These are phyloP conservation scores for Boeremia lycopersici DNA, from an alignment of 2,329 filamentous ascomycete species.

Conservation along the genomic window DNA sequence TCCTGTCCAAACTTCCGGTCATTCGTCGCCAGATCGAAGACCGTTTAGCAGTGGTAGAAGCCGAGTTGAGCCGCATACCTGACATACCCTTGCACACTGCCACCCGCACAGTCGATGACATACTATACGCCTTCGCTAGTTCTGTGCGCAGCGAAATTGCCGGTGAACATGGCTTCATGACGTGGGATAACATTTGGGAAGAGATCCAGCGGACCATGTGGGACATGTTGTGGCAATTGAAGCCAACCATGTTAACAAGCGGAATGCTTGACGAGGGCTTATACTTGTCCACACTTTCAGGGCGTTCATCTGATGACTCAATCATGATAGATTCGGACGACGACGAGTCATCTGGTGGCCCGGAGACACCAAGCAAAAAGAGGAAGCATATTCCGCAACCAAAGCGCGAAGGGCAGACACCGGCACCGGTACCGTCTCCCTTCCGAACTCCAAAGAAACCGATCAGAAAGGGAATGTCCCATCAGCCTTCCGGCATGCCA, in stretches of 20 bases:
- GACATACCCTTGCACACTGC: conserved; percentile 70
- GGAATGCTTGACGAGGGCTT: conserved; percentile 23
- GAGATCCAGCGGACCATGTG: conserved; percentile 60
- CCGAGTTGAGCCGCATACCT: conserved; percentile 64
- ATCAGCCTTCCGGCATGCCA: background rate
- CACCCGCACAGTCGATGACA: conserved; percentile 66
- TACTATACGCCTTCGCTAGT: conserved; percentile 63
- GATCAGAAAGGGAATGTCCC: background rate
- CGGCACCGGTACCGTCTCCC: conserved; percentile 2
- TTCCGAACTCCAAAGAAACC: conserved; percentile 5
- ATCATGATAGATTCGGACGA: conserved; percentile 30
- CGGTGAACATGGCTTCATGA: conserved; percentile 52
- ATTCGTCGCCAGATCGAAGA: conserved; percentile 53
- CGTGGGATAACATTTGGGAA: conserved; percentile 53
- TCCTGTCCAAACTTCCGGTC: conserved; percentile 44
- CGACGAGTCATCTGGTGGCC: background rate
- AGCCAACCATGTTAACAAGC: conserved; percentile 30
- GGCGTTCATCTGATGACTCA: conserved; percentile 17
- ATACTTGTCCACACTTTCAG: conserved; percentile 12
- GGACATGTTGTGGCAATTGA: conserved; percentile 39
- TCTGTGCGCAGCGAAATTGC: conserved; percentile 61
- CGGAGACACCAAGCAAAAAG: conserved; percentile 40
- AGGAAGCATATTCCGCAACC: conserved; percentile 23
- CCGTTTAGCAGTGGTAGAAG: conserved; percentile 59
- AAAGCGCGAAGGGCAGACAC: conserved; percentile 8